phyloP scores from a whole-genome alignment of 768 basidiomycete genomes.

The Hemileccinum impolitum region DNA sequence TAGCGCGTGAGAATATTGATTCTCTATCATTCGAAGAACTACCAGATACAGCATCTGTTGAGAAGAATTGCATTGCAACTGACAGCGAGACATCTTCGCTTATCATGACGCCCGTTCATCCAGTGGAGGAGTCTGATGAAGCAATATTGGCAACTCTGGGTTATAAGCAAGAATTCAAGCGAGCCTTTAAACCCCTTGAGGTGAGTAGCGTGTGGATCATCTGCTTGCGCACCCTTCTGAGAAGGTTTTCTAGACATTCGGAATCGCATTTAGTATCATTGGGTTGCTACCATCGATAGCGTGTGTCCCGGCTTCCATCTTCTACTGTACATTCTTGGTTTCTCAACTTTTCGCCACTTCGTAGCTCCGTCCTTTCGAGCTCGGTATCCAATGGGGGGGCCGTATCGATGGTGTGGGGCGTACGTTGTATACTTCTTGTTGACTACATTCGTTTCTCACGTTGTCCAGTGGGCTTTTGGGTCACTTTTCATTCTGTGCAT shows the following conservation, averaged over 20 bases:
- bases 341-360: neutral
- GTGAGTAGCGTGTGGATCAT: conserved; percentile 4
- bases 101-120: conserved; percentile 1
- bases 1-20: neutral
- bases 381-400: conserved; percentile 47
- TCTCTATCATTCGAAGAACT: neutral
- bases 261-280: conserved; percentile 65
- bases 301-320: conserved; percentile 30
- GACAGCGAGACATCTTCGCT: neutral
- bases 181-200: conserved; percentile 30
- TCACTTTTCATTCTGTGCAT: conserved; percentile 35
- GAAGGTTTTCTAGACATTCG: conserved; percentile 51
- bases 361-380: conserved; percentile 40
- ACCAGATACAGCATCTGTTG: neutral
- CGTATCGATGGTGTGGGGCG: conserved; percentile 42
- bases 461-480: conserved; percentile 34
- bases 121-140: conserved; percentile 20
- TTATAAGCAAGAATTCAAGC: conserved; percentile 35
- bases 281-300: conserved; percentile 64
- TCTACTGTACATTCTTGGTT: neutral
- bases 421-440: conserved; percentile 12
- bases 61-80: neutral
- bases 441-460: neutral
- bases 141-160: conserved; percentile 26
- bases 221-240: neutral